Evolutionary conservation across 768 basidiomycete genomes (phyloP).

Genomic region (Tylopilus balloui): DNA sequence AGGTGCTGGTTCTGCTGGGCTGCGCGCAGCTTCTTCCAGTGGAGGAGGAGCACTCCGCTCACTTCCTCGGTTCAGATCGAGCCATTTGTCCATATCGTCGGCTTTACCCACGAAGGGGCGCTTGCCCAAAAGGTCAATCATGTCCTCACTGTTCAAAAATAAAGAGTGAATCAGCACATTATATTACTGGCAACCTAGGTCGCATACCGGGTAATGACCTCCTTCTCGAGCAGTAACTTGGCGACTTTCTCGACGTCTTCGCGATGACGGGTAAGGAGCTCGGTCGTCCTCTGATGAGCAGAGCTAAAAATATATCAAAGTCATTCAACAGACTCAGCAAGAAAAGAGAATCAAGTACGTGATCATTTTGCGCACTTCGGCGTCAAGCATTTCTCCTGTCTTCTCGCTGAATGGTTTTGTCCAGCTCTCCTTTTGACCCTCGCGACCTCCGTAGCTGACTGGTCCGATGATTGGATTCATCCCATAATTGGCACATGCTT

Average conservation of each 20-base stretch:
- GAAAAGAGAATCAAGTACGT: conserved; percentile 41
- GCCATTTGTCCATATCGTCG: conserved; percentile 97
- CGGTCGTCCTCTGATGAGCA: conserved; percentile 80
- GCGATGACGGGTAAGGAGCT: conserved; percentile 74
- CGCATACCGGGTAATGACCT: conserved; percentile 85
- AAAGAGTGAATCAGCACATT: conserved; percentile 1
- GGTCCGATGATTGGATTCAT: conserved; percentile 96
- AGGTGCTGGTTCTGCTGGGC: conserved; percentile 41
- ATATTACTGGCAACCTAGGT: neutral
- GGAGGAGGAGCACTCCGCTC: conserved; percentile 65
- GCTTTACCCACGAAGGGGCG: conserved; percentile 72
- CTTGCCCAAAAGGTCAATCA: conserved; percentile 78
- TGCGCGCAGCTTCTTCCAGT: conserved; percentile 44
- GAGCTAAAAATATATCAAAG: conserved; percentile 36
- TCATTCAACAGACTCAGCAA: neutral
- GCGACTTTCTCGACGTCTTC: conserved; percentile 94
- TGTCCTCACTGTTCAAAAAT: conserved; percentile 62
- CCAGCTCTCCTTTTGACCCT: conserved; percentile 81
- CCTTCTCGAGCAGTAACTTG: conserved; percentile 83
- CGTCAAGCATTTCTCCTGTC: conserved; percentile 90
- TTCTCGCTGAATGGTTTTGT: conserved; percentile 98
- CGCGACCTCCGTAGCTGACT: conserved; percentile 90
- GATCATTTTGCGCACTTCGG: conserved; percentile 94
- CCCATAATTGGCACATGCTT: conserved; percentile 92
- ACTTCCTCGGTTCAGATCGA: conserved; percentile 68